Percentiles rank a stretch among this genome's conserved stretches.
phyloP scores from a whole-genome alignment of 75 land plant genomes.

The Picea sitchensis region DNA sequence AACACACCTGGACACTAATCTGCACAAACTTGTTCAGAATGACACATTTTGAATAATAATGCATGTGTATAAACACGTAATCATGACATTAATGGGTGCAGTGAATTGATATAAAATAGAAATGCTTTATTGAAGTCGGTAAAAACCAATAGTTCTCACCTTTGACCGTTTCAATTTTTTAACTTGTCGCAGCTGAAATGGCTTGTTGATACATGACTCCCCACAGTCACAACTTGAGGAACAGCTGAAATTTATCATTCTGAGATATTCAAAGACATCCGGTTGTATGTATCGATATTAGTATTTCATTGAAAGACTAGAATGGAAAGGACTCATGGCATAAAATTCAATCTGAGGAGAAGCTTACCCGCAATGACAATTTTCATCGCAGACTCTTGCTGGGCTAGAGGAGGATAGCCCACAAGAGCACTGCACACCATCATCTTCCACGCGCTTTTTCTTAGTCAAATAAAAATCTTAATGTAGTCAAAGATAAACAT shows the following conservation, averaged over 20 bases:
- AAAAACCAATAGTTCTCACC: slow-evolving; percentile 28
- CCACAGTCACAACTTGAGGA: slow-evolving; percentile 87
- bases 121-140: neutral
- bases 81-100: too few relatives aligned
- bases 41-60: too few relatives aligned
- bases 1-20: too few relatives aligned
- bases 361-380: slow-evolving; percentile 85
- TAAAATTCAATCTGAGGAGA: neutral
- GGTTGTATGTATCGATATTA: neutral
- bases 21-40: too few relatives aligned
- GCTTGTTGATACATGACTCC: slow-evolving; percentile 62
- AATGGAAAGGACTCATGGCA: neutral
- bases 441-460: slow-evolving; percentile 67
- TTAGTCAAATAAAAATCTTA: slow-evolving; percentile 79
- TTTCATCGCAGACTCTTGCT: slow-evolving; percentile 50
- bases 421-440: slow-evolving; percentile 85
- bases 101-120: neutral
- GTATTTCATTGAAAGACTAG: neutral
- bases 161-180: slow-evolving; percentile 73
- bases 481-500: slow-evolving; percentile 20
- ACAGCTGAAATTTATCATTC: slow-evolving; percentile 86
- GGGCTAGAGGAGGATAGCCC: slow-evolving; percentile 28
- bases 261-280: slow-evolving; percentile 11
- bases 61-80: too few relatives aligned
- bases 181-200: slow-evolving; percentile 72